Percentiles rank a stretch among this genome's conserved stretches.
These are phyloP conservation scores for Trypanosoma theileri DNA, from an alignment of 208 protist genomes.

Conservation along the genomic window DNA sequence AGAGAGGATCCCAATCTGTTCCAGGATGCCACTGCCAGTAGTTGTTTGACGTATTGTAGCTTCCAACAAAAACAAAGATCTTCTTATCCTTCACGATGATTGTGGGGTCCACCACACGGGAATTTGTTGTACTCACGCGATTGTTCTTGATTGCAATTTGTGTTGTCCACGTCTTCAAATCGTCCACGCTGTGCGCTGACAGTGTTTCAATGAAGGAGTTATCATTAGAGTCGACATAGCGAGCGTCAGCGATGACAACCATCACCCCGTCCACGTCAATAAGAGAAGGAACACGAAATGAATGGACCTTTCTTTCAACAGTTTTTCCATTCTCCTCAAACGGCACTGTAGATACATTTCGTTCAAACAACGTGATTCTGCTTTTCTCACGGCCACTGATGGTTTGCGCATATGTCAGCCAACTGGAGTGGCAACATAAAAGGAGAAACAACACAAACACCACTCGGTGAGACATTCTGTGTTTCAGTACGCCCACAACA, in stretches of 20 bases:
- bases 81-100: constrained; percentile 22
- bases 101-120: constrained; percentile 20
- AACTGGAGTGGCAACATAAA: not conserved
- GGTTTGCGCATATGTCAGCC: not conserved
- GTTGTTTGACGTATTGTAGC: not conserved
- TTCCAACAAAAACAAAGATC: constrained; percentile 13
- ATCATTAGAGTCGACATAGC: constrained; percentile 3
- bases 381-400: not conserved
- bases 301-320: constrained; percentile 7
- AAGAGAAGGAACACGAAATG: constrained; percentile 21
- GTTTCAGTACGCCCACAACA: not conserved
- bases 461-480: not conserved
- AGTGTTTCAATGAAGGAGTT: constrained; percentile 19
- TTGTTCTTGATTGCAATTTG: constrained; percentile 22
- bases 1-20: constrained; percentile 13
- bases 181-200: constrained; percentile 11
- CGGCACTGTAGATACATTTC: constrained; percentile 1
- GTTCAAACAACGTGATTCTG: constrained; percentile 15
- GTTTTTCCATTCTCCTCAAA: constrained; percentile 13
- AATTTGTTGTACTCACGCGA: not conserved
- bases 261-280: constrained; percentile 21
- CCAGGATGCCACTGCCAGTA: constrained; percentile 10
- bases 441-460: not conserved
- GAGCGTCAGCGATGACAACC: constrained; percentile 9
- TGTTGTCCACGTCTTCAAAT: constrained; percentile 14